These are phyloP conservation scores for Vanrija sp. DNA, from an alignment of 1,284 basidiomycete species.

Conservation along the genomic window DNA sequence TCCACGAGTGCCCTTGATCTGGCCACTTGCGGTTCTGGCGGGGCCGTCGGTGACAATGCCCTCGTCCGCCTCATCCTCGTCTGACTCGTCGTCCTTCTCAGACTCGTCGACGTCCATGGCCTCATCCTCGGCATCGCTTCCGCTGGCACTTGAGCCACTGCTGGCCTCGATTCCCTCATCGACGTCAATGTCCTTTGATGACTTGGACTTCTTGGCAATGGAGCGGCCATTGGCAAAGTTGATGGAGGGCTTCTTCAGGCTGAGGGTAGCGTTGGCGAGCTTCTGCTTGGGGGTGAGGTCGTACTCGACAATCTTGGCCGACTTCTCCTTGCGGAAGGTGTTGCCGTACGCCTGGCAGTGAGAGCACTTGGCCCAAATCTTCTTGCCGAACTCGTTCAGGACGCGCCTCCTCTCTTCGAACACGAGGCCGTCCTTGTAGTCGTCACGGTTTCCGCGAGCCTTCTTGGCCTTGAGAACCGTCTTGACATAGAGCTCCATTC, in stretches of 20 bases:
- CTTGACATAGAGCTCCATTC: conserved; percentile 70
- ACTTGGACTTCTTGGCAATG: conserved; percentile 50
- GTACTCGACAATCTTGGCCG: conserved; percentile 92
- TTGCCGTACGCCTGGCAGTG: conserved; percentile 74
- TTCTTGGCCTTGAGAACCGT: conserved; percentile 61
- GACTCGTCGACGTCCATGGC: conserved; percentile 47
- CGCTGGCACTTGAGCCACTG: conserved; percentile 38
- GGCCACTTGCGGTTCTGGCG: conserved; percentile 66
- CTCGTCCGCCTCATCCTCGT: conserved; percentile 31
- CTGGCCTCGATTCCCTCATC: conserved; percentile 46
- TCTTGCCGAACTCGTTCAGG: conserved; percentile 73
- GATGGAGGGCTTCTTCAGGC: conserved; percentile 39
- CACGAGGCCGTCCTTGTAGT: conserved; percentile 83
- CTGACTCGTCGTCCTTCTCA: conserved; percentile 54
- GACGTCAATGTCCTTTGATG: conserved; percentile 14
- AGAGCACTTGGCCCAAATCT: conserved; percentile 64
- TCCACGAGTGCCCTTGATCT: conserved; percentile 67
- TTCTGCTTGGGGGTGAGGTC: conserved; percentile 80
- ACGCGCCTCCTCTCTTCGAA: conserved; percentile 82
- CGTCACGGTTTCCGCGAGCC: conserved; percentile 61
- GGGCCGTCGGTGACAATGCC: conserved; percentile 51
- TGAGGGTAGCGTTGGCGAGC: conserved; percentile 57
- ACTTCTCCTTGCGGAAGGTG: conserved; percentile 81
- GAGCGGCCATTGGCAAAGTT: conserved; percentile 47
- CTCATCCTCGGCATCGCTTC: conserved; percentile 56